phyloP scores from a whole-genome alignment of 2,329 filamentous ascomycete species.

The Sarocladiaceae sp. region DNA sequence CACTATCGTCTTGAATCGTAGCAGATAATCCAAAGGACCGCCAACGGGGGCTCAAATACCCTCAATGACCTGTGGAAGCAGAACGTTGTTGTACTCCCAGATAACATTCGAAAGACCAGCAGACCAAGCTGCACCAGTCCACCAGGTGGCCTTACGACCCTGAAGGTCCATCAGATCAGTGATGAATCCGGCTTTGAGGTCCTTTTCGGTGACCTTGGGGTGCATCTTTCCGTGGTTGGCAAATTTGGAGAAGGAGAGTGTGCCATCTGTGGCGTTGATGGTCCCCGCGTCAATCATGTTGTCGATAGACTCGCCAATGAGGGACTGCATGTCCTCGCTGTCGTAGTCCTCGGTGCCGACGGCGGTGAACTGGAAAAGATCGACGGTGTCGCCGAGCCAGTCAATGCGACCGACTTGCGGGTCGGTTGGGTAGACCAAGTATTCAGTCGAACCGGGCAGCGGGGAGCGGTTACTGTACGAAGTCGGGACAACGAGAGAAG shows the following conservation, averaged over 20 bases:
- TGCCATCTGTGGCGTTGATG: slow-evolving; percentile 13
- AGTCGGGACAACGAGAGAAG: slow-evolving; percentile 15
- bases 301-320: slow-evolving; percentile 19
- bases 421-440: slow-evolving; percentile 17
- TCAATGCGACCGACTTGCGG: slow-evolving; percentile 19
- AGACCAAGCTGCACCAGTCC: slow-evolving; percentile 32
- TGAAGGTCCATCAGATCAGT: slow-evolving; percentile 31
- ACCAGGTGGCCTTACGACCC: slow-evolving; percentile 34
- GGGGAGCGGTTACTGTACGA: slow-evolving; percentile 18
- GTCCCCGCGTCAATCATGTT: slow-evolving; percentile 19
- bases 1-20: too few relatives aligned
- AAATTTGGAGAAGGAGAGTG: slow-evolving; percentile 25
- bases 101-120: slow-evolving; percentile 20
- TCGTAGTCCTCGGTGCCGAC: slow-evolving; percentile 17
- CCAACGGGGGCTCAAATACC: too few relatives aligned
- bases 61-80: slow-evolving; percentile 17
- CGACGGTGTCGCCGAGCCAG: slow-evolving; percentile 19
- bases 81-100: slow-evolving; percentile 22
- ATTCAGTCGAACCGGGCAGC: slow-evolving; percentile 15
- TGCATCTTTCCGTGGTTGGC: slow-evolving; percentile 28
- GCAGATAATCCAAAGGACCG: too few relatives aligned
- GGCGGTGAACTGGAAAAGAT: slow-evolving; percentile 22
- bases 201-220: slow-evolving; percentile 21
- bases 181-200: slow-evolving; percentile 33
- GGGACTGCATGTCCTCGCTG: slow-evolving; percentile 14